phyloP scores from a whole-genome alignment of 2,329 filamentous ascomycete genomes.

The Aquanectria penicillioides region DNA sequence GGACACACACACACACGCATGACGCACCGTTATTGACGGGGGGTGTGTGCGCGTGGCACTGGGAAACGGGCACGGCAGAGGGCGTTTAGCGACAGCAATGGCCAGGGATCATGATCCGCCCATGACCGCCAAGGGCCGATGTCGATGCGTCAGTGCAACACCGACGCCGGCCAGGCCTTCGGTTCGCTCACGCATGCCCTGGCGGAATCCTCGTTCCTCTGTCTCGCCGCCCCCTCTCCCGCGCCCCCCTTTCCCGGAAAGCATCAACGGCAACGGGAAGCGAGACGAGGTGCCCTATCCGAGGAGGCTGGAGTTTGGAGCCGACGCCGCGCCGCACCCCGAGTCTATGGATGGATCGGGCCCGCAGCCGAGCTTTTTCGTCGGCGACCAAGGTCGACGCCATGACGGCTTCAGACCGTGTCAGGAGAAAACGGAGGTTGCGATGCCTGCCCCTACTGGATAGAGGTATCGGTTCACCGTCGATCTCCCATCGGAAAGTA shows the following conservation, averaged over 20 bases:
- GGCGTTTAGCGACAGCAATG: not conserved
- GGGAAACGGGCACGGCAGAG: conserved; percentile 24
- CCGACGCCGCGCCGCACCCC: conserved; percentile 20
- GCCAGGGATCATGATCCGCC: conserved; percentile 11
- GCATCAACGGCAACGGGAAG: conserved; percentile 10
- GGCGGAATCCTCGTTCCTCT: too few species aligned
- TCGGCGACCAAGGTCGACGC: too few species aligned
- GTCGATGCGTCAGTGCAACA: not conserved
- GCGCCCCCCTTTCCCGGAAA: not conserved
- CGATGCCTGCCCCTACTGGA: too few species aligned
- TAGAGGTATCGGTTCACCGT: conserved; percentile 6
- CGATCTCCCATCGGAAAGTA: conserved; percentile 14
- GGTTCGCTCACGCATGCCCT: not conserved
- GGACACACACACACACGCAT: conserved; percentile 30
- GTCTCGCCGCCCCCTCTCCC: not conserved
- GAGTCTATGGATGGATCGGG: too few species aligned
- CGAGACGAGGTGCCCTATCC: not conserved
- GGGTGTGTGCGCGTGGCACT: conserved; percentile 29
- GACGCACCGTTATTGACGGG: conserved; percentile 33
- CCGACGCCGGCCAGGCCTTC: conserved; percentile 1
- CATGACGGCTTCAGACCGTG: conserved; percentile 14
- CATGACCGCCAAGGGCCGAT: not conserved
- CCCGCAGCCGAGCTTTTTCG: too few species aligned
- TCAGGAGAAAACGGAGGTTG: not conserved
- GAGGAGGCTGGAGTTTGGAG: not conserved